Percentiles rank a stretch among this genome's conserved stretches.
These are phyloP conservation scores for Termitomyces sp. DNA, from an alignment of 768 basidiomycete genomes.

Conservation along the genomic window DNA sequence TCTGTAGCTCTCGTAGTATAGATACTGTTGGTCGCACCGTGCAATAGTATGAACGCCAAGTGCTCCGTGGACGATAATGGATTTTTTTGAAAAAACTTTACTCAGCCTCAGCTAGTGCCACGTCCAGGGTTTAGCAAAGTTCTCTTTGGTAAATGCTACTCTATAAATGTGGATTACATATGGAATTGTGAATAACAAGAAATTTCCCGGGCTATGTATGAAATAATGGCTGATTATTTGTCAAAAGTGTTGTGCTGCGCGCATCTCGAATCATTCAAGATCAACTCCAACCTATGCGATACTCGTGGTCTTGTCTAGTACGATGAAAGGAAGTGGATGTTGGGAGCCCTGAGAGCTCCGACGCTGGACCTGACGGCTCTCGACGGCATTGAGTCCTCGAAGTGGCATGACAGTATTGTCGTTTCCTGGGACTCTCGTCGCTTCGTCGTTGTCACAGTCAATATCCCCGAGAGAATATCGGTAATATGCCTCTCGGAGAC, in stretches of 20 bases:
- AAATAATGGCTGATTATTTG: neutral
- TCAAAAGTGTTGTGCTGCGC: too few species aligned
- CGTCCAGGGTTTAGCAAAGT: too few species aligned
- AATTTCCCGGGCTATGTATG: neutral
- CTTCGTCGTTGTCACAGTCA: neutral
- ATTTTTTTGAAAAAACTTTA: too few species aligned
- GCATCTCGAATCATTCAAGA: too few species aligned
- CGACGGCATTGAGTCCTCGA: neutral
- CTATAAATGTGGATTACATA: neutral
- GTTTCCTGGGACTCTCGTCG: neutral
- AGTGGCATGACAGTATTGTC: neutral
- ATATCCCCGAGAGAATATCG: slow-evolving; percentile 2
- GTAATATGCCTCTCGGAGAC: slow-evolving; percentile 26
- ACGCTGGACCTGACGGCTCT: neutral
- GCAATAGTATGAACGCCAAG: too few species aligned
- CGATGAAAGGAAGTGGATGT: neutral
- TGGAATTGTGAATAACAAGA: neutral
- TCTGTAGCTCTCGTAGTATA: too few species aligned
- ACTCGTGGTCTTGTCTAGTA: neutral
- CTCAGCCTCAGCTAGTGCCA: too few species aligned
- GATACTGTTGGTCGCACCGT: too few species aligned
- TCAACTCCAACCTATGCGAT: neutral
- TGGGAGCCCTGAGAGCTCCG: neutral
- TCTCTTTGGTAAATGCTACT: neutral
- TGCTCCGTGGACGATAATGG: too few species aligned